phyloP scores from a whole-genome alignment of 192 early-diverging fungal genomes.

The Coemansia sp. region DNA sequence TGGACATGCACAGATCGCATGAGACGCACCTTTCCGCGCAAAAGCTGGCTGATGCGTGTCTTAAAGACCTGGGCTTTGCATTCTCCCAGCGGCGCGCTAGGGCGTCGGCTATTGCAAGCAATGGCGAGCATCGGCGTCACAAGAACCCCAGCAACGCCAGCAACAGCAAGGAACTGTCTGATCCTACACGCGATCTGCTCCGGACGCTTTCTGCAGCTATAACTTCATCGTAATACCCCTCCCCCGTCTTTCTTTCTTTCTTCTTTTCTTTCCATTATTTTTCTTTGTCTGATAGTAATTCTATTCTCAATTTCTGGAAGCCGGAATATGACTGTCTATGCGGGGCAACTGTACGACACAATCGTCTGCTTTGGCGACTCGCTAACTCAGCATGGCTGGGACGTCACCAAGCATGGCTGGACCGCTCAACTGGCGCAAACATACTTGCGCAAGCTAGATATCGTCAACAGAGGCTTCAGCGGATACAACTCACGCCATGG shows the following conservation, averaged over 20 bases:
- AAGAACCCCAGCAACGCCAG: not conserved
- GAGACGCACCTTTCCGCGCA: constrained; percentile 19
- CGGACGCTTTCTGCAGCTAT: constrained; percentile 34
- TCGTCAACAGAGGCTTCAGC: constrained; percentile 43
- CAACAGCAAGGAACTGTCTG: not conserved
- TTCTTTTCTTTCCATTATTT: constrained; percentile 1
- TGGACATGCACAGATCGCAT: constrained; percentile 37
- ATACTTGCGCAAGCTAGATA: constrained; percentile 34
- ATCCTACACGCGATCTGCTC: constrained; percentile 29
- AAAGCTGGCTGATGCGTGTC: not conserved
- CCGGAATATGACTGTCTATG: not conserved
- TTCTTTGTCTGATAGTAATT: constrained; percentile 3
- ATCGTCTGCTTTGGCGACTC: constrained; percentile 45
- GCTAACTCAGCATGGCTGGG: constrained; percentile 48
- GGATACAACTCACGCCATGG: constrained; percentile 43
- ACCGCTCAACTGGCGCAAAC: constrained; percentile 30
- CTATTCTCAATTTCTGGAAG: too few relatives aligned
- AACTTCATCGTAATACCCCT: not conserved
- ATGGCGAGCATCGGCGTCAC: not conserved
- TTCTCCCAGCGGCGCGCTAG: constrained; percentile 32
- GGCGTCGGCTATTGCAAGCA: constrained; percentile 18
- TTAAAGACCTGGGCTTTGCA: constrained; percentile 25
- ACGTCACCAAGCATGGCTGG: constrained; percentile 42
- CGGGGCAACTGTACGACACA: constrained; percentile 4
- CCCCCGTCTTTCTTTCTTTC: not conserved